Base-by-base conservation (phyloP, 768 basidiomycete species). In the Pisolithus sp. region DNA sequence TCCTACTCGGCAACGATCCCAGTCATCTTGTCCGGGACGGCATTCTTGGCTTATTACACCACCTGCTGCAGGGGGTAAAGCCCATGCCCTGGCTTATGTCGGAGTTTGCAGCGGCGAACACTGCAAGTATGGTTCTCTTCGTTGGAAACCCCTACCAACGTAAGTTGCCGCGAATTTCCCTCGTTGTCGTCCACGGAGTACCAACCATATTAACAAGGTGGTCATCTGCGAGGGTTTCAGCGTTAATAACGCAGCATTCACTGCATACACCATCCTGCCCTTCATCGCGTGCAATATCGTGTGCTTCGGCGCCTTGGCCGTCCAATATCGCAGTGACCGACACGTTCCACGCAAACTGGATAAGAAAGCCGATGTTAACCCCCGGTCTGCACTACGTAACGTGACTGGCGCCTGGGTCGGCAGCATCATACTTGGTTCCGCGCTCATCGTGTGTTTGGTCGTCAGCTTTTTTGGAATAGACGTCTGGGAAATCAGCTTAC, bases 61-160 rank as follows among this genome's bases (percentile, higher is more conserved):
- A 66, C 79, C 30, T n/a, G 84, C 84, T 8, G 59, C 59, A 31
- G 23, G 66, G n/a, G 40, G 68, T 82, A 21, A 52, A 81, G 26
- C 80, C 83, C 0, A 70, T 72, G 3, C 73, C 86, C 1, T 88
- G 86, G 86, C 70, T 89, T 40, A 85, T 86, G 53, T 75, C 84
- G 10, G 84, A 88, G 54, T 89, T 89, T 58, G 81, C 85, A 0
- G 85, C 83, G 0, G 89, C 86, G 4, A 92, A 91, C 65, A 86
- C 88, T 8, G 86, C 82, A 7, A 82, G 79, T 56, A 82, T 84
- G 77, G 79, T 80, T 21, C 63, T 83, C 1, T 90, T 96, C 46
- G 85, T 92, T 2, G 88, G 87, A 0, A 98, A 97, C 62, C 92
- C n/a, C 90, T 2, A 98, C 95, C 1, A 98, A 97, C 61, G 84